A percentile compares a stretch with the other conserved stretches of the same genome.
Evolutionary conservation across 768 basidiomycete species (phyloP).

Genomic region (Austroboletus eburneus): DNA sequence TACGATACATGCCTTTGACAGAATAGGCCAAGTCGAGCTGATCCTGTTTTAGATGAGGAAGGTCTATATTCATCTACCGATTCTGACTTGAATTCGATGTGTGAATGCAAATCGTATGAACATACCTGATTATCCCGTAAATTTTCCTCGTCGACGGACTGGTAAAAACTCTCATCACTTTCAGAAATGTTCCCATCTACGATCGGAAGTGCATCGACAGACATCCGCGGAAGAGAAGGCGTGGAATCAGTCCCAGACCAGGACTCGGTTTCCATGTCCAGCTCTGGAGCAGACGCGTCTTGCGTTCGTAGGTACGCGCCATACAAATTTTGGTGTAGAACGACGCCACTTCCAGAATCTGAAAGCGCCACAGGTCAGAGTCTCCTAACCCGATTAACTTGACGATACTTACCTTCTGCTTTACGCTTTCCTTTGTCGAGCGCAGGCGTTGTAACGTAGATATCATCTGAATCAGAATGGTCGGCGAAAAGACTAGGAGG

Average conservation of each 20-base stretch:
- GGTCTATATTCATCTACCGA: slow-evolving; percentile 19
- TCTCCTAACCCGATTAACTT: no score
- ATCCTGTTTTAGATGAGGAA: slow-evolving; percentile 1
- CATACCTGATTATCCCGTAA: slow-evolving; percentile 9
- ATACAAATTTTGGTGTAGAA: no score
- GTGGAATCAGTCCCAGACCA: slow-evolving; percentile 2
- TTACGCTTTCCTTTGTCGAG: neutral
- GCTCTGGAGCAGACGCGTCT: no score
- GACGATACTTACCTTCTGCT: no score
- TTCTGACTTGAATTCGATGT: neutral
- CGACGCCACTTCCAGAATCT: no score
- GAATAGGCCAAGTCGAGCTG: slow-evolving; percentile 22
- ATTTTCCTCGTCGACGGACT: slow-evolving; percentile 9
- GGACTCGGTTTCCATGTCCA: slow-evolving; percentile 2
- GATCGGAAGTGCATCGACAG: neutral
- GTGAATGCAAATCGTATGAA: no score
- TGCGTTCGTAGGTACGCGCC: no score
- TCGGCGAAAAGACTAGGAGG: neutral
- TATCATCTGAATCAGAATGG: no score
- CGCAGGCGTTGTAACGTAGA: slow-evolving; percentile 2
- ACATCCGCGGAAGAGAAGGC: slow-evolving; percentile 1
- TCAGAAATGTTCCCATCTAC: slow-evolving; percentile 1
- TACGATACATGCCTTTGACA: slow-evolving; percentile 47
- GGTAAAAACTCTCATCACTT: slow-evolving; percentile 12
- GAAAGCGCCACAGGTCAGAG: no score